Evolutionary conservation across 1,284 basidiomycete species (phyloP), one percentile per base, ranked within the genome.

Genomic region (Ceratobasidium papillatum): DNA sequence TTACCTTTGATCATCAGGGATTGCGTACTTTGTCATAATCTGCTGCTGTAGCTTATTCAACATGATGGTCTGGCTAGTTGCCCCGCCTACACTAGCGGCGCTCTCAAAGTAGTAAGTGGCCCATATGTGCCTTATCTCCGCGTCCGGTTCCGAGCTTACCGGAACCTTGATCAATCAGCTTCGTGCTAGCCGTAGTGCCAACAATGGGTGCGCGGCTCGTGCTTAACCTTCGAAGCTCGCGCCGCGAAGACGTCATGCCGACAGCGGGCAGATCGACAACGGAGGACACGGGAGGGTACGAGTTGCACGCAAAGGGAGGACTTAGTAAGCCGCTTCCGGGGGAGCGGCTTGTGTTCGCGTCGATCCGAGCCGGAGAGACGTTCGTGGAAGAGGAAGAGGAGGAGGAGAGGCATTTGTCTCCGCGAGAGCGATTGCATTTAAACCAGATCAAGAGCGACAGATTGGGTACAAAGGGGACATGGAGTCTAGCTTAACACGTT

Each of bases 181-280:
- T 74, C 54, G 49, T 61, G 1, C 74, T 76, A 45, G 30, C 72
- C 19, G 32, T 76, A 38, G 72, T 76, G 47, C 65, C 62, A 11
- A 63, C 64, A n/a, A 76, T 76, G 75, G 66, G 65, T 0, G 56
- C 72, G 36, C 62, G 65, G n/a, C 75, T 74, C 0, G 73, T 76
- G 3, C 73, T 76, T 25, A 76, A 76, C 47, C 73, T 76, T 30
- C 45, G 62, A 43, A 47, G 52, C 22, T 52, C 72, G 27, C 47
- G 71, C 25, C 69, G 52, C 49, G 63, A 61, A n/a, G 64, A 76
- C 22, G 27, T 69, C n/a, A 43, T 69, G 51, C 66, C 52, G 49
- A 69, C 66, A 1, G 27, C 8, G 22, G 38, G 36, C 30, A 2
- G 49, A 41, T 38, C 49, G n/a, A 68, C 65, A 3, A 17, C 56